These are phyloP conservation scores for Epichloe coenophiala DNA, from an alignment of 2,329 filamentous ascomycete species.

Conservation along the genomic window DNA sequence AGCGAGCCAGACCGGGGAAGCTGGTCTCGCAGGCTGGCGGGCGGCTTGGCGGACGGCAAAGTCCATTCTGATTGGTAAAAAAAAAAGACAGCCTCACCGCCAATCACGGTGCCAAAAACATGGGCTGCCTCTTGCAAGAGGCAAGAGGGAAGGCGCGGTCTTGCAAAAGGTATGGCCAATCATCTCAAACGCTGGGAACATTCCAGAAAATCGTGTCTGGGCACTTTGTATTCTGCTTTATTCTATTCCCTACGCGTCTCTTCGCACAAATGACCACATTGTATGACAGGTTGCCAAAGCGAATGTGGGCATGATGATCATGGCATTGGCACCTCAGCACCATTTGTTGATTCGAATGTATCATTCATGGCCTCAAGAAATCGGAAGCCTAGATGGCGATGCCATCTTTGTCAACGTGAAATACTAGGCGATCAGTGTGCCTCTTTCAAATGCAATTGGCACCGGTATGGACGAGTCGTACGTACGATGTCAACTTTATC, in stretches of 20 bases:
- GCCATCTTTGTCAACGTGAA: not conserved
- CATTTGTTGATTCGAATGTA: not conserved
- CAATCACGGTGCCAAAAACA: slow-evolving; percentile 4
- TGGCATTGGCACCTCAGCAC: not conserved
- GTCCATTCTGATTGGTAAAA: slow-evolving; percentile 3
- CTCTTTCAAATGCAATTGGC: not conserved
- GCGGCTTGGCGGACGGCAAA: not conserved
- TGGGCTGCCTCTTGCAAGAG: slow-evolving; percentile 1
- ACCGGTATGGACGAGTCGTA: not conserved
- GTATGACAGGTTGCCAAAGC: not conserved
- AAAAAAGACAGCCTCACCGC: not conserved
- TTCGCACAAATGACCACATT: not conserved
- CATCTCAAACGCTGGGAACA: too few relatives aligned
- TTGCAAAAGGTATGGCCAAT: too few relatives aligned
- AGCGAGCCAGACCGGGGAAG: not conserved
- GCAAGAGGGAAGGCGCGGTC: not conserved
- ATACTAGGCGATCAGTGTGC: not conserved
- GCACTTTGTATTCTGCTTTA: not conserved
- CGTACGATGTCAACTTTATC: not conserved
- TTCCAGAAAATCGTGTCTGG: not conserved
- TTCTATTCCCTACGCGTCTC: not conserved
- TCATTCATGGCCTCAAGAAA: too few relatives aligned
- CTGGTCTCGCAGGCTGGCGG: not conserved
- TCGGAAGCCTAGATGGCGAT: too few relatives aligned
- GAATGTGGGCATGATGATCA: not conserved